A percentile compares a stretch with the other conserved stretches of the same genome.
These are phyloP conservation scores for Trichoderma reesei DNA, from an alignment of 495 filamentous ascomycete species.

Conservation along the genomic window DNA sequence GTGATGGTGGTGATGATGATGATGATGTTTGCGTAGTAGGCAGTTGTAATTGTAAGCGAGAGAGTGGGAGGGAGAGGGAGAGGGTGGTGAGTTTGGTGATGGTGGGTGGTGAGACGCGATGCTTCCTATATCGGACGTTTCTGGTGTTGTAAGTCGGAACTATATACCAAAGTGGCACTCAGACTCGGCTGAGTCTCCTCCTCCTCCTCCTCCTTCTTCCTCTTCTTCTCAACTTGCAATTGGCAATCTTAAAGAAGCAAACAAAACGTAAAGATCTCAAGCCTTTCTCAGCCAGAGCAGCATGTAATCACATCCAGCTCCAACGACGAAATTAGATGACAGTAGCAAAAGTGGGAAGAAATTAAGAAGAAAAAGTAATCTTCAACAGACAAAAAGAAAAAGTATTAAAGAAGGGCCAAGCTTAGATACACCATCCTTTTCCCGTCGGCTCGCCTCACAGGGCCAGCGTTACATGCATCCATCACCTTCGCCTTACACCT, in stretches of 20 bases:
- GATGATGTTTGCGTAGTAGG: too few relatives aligned
- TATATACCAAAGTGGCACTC: not conserved
- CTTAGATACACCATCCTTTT: not conserved
- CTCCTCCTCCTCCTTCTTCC: too few relatives aligned
- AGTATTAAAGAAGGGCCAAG: not conserved
- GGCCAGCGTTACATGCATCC: conserved; percentile 3
- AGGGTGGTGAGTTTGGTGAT: too few relatives aligned
- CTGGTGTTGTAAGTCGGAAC: not conserved
- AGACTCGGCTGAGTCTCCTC: too few relatives aligned
- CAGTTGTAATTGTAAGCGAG: not conserved
- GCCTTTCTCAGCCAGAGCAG: too few relatives aligned
- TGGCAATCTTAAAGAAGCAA: too few relatives aligned
- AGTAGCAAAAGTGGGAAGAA: not conserved
- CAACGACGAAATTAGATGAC: too few relatives aligned
- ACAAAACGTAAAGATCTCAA: too few relatives aligned
- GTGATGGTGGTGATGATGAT: not conserved
- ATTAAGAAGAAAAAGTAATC: not conserved
- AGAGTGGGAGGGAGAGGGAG: not conserved
- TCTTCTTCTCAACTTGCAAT: not conserved
- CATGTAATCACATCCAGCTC: too few relatives aligned
- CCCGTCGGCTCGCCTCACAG: conserved; percentile 5
- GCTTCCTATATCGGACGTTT: not conserved
- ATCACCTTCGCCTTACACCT: not conserved
- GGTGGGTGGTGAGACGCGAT: too few relatives aligned
- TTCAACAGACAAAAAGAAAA: not conserved